Evolutionary conservation across 2,329 filamentous ascomycete genomes (phyloP), one percentile per base, ranked within the genome.

Genomic region (Bipolaris gigantea): DNA sequence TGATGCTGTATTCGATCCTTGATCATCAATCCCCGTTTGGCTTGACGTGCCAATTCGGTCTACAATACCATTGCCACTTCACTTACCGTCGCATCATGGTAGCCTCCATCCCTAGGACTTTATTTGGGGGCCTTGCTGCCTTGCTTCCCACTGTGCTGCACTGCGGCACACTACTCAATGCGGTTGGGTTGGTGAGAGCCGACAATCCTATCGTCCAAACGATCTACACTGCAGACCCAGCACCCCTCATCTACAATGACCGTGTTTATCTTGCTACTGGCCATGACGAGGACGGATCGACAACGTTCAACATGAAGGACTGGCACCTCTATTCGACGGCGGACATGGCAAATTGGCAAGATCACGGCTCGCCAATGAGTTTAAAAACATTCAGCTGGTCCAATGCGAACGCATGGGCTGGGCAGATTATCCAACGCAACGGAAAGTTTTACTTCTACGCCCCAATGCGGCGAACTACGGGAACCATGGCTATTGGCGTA

Each of bases 371-470:
- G 15, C 40, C 51, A 11, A 49, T 59, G 50, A 55, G 43, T 46
- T 38, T 61, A 38, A 35, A 50, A 11, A 56, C 53, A 15, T 61
- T 61, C 48, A 53, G 47, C 18, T 61, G 56, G 59, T 53, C 59
- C 25, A 56, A 33, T 34, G 41, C 47, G 23, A 49, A 50, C n/a
- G 59, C 59, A 25, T 61, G 59, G 59, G 59, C 59, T 23, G 59
- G 59, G 2, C 59, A 61, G 30, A 53, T 61, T 15, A 56, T 59
- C 34, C 39, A 47, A 11, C 56, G 59, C 34, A 62, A 60, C 38
- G 44, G 44, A 34, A 62, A 62, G 44, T 62, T 62, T 41, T 62
- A 62, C 40, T 62, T 44, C 44, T 62, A 62, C 52, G 59, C 57
- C 3, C 59, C 59, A 25, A 45, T 62, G 15, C 54, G 48, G 40